A percentile compares a stretch with the other conserved stretches of the same genome.
These are phyloP conservation scores for Polyporus tsugae DNA, from an alignment of 1,284 basidiomycete genomes.

Conservation along the genomic window DNA sequence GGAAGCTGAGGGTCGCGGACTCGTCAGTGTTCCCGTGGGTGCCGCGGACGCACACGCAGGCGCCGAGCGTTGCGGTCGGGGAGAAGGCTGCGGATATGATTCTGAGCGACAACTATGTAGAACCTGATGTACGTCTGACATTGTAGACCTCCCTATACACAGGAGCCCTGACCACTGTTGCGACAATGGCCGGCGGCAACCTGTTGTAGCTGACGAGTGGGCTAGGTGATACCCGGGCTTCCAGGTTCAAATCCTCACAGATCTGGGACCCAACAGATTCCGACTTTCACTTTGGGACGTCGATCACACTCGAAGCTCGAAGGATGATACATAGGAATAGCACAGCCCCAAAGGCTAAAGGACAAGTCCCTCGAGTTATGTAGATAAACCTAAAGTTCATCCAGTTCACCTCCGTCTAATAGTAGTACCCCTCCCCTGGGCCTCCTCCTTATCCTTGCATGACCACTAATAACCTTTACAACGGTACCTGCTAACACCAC, in stretches of 20 bases:
- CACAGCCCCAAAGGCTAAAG: not conserved
- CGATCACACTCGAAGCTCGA: too few relatives aligned
- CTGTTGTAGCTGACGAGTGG: too few relatives aligned
- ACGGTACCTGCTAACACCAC: not conserved
- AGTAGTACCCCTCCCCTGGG: too few relatives aligned
- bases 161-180: too few relatives aligned
- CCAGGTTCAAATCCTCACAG: not conserved
- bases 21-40: slow-evolving; percentile 50
- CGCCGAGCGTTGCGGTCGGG: slow-evolving; percentile 45
- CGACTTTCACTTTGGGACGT: not conserved
- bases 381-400: too few relatives aligned
- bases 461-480: not conserved
- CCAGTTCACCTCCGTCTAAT: not conserved
- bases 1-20: slow-evolving; percentile 51
- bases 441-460: not conserved
- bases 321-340: too few relatives aligned
- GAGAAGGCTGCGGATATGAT: slow-evolving; percentile 45
- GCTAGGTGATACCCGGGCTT: not conserved
- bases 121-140: too few relatives aligned
- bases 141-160: too few relatives aligned
- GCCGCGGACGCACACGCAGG: slow-evolving; percentile 47
- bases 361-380: too few relatives aligned
- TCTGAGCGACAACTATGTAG: slow-evolving; percentile 3
- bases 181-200: too few relatives aligned
- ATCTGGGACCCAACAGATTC: not conserved